Percentiles rank a stretch among this genome's conserved stretches.
Evolutionary conservation across 2,329 filamentous ascomycete species (phyloP).

Genomic region (Drechslerella coelobrocha): DNA sequence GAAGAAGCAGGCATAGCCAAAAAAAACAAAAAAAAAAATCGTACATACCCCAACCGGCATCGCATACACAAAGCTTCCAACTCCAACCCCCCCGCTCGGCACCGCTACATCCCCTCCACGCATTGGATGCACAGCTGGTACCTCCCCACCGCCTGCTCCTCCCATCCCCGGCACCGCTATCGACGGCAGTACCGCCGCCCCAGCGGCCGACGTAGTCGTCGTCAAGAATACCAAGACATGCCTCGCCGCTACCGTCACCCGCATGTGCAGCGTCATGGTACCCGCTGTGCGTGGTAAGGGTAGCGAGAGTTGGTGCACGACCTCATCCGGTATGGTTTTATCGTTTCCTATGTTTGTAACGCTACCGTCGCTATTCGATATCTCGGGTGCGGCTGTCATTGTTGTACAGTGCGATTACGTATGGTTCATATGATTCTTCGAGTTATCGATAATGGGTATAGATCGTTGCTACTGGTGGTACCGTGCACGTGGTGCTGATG

Average conservation of each 20-base stretch:
- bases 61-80: constrained; percentile 93
- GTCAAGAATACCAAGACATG: constrained; percentile 69
- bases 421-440: too few relatives aligned
- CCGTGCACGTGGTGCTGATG: too few relatives aligned
- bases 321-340: constrained; percentile 2
- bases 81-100: constrained; percentile 59
- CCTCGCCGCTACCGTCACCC: constrained; percentile 67
- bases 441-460: too few relatives aligned
- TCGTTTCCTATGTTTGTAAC: background rate
- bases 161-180: background rate
- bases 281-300: constrained; percentile 68
- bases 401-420: too few relatives aligned
- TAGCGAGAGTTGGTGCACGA: constrained; percentile 65
- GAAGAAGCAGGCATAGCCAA: background rate
- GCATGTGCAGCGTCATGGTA: constrained; percentile 69
- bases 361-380: constrained; percentile 18
- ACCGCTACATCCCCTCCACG: constrained; percentile 46
- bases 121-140: constrained; percentile 36
- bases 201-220: constrained; percentile 65
- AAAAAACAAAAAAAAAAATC: background rate
- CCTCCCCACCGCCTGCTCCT: background rate
- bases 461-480: too few relatives aligned
- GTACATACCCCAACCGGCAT: constrained; percentile 76
- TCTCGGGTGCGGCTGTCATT: too few relatives aligned
- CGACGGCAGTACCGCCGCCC: background rate